Percentiles rank a stretch among this genome's conserved stretches.
Evolutionary conservation across 768 basidiomycete genomes (phyloP).

Genomic region (Boletus sp.): DNA sequence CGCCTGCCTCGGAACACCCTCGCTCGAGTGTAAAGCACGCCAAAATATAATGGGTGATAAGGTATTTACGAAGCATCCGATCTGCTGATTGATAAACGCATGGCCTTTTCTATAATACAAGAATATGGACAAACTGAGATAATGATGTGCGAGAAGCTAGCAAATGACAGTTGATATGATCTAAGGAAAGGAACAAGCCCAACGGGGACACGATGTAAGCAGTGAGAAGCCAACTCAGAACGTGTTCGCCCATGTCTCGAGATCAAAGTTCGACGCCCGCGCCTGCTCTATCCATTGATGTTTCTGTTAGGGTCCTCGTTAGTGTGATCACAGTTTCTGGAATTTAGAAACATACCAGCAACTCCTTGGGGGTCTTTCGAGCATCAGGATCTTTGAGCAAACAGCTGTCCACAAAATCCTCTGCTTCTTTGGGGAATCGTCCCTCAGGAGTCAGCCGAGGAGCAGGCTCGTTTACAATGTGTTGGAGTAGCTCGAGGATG

Average conservation of each 20-base stretch:
- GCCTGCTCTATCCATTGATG: conserved; percentile 72
- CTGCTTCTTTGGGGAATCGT: conserved; percentile 68
- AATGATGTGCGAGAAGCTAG: conserved; percentile 29
- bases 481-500: conserved; percentile 93
- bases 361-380: conserved; percentile 83
- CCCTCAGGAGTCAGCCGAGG: conserved; percentile 78
- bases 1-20: background rate
- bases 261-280: conserved; percentile 57
- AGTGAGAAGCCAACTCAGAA: conserved; percentile 42
- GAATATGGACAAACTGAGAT: conserved; percentile 28
- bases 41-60: background rate
- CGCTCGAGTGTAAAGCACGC: background rate
- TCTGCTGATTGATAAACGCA: conserved; percentile 10
- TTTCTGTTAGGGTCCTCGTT: conserved; percentile 43
- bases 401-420: conserved; percentile 86
- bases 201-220: conserved; percentile 7
- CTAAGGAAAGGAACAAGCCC: conserved; percentile 11
- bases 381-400: conserved; percentile 84
- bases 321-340: conserved; percentile 1
- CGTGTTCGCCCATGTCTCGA: conserved; percentile 78
- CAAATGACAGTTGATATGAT: conserved; percentile 28
- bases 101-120: conserved; percentile 30
- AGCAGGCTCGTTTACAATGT: conserved; percentile 98
- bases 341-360: conserved; percentile 48
- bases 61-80: background rate